phyloP scores from a whole-genome alignment of 2,329 filamentous ascomycete species.

The Fusarium sp. region DNA sequence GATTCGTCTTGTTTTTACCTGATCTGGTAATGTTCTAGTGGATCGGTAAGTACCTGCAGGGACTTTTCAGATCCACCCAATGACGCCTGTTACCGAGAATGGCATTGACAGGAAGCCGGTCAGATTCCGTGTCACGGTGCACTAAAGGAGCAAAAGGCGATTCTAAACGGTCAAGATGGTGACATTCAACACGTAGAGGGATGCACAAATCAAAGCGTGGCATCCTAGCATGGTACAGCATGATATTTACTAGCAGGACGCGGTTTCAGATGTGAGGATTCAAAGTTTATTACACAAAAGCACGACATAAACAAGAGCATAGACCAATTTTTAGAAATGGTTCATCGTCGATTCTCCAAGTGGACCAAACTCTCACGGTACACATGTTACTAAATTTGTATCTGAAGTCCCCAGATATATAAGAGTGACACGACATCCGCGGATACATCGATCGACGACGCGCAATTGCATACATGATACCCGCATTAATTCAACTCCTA shows the following conservation, averaged over 20 bases:
- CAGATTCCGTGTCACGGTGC: conserved; percentile 11
- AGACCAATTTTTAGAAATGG: background rate
- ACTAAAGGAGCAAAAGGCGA: conserved; percentile 8
- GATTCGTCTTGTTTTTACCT: conserved; percentile 27
- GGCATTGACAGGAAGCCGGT: conserved; percentile 19
- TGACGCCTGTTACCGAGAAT: conserved; percentile 31
- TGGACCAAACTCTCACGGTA: conserved; percentile 1
- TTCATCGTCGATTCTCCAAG: conserved; percentile 3
- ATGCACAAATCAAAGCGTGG: conserved; percentile 17
- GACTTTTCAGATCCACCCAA: conserved; percentile 26
- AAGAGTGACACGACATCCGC: conserved; percentile 12
- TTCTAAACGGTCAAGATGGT: conserved; percentile 18
- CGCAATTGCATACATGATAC: conserved; percentile 29
- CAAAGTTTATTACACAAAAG: background rate
- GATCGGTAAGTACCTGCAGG: conserved; percentile 34
- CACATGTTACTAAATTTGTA: conserved; percentile 17
- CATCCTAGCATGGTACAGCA: conserved; percentile 3
- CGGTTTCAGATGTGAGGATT: background rate
- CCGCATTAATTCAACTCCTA: conserved; percentile 21
- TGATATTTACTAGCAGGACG: background rate
- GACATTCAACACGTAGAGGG: conserved; percentile 4
- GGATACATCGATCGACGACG: conserved; percentile 20
- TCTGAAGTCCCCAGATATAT: conserved; percentile 6
- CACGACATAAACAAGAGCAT: background rate
- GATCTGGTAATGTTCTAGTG: conserved; percentile 23